phyloP scores from a whole-genome alignment of 2,329 filamentous ascomycete species.

The Diaporthe capsici region DNA sequence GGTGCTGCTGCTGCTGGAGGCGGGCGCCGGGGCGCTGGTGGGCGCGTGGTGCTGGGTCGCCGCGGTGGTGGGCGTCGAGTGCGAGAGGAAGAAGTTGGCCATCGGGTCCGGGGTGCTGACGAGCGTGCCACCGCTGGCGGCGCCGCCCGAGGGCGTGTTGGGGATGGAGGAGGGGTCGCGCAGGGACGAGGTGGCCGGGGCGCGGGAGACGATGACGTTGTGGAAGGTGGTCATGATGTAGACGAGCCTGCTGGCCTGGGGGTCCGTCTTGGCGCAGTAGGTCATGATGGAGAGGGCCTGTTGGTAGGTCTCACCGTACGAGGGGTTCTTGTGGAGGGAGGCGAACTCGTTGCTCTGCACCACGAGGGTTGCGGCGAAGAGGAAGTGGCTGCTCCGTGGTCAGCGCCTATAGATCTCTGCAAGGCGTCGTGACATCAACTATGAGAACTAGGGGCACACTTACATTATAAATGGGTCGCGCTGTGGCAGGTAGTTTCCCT shows the following conservation, averaged over 20 bases:
- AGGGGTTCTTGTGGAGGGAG: constrained; percentile 60
- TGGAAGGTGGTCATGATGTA: constrained; percentile 65
- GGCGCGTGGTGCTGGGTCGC: neutral
- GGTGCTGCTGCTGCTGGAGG: constrained; percentile 3
- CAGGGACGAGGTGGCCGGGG: constrained; percentile 13
- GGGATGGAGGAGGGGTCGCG: constrained; percentile 37
- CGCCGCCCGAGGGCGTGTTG: constrained; percentile 33
- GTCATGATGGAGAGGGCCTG: constrained; percentile 63
- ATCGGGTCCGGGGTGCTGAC: constrained; percentile 37
- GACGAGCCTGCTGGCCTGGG: constrained; percentile 63
- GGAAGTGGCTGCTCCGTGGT: constrained; percentile 61
- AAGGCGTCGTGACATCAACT: too few species aligned
- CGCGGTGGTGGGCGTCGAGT: constrained; percentile 19
- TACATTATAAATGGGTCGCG: constrained; percentile 71
- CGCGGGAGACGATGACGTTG: constrained; percentile 37
- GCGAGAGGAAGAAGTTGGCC: constrained; percentile 41
- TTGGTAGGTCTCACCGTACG: constrained; percentile 52
- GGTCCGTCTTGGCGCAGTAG: constrained; percentile 63
- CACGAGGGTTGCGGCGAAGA: constrained; percentile 69
- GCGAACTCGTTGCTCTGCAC: constrained; percentile 71
- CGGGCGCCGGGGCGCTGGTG: constrained; percentile 8
- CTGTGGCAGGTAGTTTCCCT: constrained; percentile 61
- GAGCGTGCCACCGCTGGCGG: neutral
- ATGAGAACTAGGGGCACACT: constrained; percentile 48
- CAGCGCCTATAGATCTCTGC: constrained; percentile 6